Evolutionary conservation across 768 basidiomycete genomes (phyloP).

Genomic region (Lentinula detonsa): DNA sequence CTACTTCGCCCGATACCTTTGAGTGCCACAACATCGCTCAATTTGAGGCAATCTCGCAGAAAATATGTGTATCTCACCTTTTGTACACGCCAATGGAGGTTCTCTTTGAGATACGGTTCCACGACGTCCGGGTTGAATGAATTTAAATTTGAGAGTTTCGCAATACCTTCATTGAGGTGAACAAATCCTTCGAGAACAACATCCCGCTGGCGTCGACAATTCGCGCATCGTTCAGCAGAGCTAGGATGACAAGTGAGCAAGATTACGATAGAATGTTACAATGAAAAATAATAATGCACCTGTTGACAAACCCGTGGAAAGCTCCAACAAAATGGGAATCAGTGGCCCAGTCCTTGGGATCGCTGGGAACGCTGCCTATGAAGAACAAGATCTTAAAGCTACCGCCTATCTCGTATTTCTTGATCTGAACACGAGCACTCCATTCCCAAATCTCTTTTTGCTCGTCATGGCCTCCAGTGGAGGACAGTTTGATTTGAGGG

Average conservation of each 20-base stretch:
- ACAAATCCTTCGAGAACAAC: conserved; percentile 37
- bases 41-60: background rate
- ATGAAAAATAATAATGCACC: conserved; percentile 3
- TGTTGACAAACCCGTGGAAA: conserved; percentile 37
- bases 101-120: conserved; percentile 30
- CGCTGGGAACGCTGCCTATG: conserved; percentile 33
- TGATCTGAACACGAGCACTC: conserved; percentile 33
- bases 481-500: background rate
- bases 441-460: conserved; percentile 26
- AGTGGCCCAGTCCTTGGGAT: conserved; percentile 29
- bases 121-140: conserved; percentile 33
- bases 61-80: conserved; percentile 22
- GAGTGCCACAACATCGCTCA: no score
- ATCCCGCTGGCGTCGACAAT: conserved; percentile 27
- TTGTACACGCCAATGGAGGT: conserved; percentile 35
- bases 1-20: conserved; percentile 1
- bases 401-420: conserved; percentile 35
- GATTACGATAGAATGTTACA: conserved; percentile 10
- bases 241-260: conserved; percentile 2
- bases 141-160: conserved; percentile 18
- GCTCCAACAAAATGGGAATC: conserved; percentile 34
- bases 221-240: conserved; percentile 27
- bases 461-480: background rate
- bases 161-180: conserved; percentile 32
- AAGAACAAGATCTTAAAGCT: conserved; percentile 43